Conservation (phyloP, 1,284 basidiomycete species). For the Tilletiopsis washingtonensis region DNA sequence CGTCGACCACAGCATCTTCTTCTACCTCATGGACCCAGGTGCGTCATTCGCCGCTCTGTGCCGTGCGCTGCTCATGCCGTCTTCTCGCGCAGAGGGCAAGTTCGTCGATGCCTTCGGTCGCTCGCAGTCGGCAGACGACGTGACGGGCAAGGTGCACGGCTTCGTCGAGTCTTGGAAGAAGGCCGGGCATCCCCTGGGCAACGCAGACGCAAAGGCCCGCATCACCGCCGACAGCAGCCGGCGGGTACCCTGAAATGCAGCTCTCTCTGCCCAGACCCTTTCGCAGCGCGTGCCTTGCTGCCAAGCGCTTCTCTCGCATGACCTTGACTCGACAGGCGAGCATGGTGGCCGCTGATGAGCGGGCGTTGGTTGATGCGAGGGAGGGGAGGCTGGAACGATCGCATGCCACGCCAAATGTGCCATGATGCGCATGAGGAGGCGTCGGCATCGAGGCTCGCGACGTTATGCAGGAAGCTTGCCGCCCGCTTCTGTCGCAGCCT, state of each 20-base stretch:
- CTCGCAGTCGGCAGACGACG: slow-evolving; percentile 63
- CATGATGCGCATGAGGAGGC: too few species aligned
- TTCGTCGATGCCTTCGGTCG: slow-evolving; percentile 98
- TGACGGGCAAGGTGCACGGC: slow-evolving; percentile 54
- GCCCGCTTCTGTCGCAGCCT: too few species aligned
- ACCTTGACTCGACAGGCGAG: too few species aligned
- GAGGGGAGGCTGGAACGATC: too few species aligned
- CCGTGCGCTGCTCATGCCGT: neutral
- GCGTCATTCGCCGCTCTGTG: neutral
- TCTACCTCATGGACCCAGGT: slow-evolving; percentile 92
- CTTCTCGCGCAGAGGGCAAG: slow-evolving; percentile 55
- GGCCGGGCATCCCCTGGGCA: slow-evolving; percentile 22
- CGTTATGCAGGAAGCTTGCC: too few species aligned
- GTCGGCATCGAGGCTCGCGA: too few species aligned
- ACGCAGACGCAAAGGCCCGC: slow-evolving; percentile 59
- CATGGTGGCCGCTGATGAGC: too few species aligned
- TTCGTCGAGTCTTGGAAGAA: slow-evolving; percentile 54
- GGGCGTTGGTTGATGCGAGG: too few species aligned
- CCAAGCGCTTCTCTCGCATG: too few species aligned
- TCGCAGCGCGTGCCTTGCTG: too few species aligned
- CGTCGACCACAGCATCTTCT: slow-evolving; percentile 71
- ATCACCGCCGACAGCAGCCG: slow-evolving; percentile 72
- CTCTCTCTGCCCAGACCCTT: too few species aligned
- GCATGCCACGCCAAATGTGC: too few species aligned
- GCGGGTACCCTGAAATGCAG: slow-evolving; percentile 50